Evolutionary conservation across 83 land plant genomes (phyloP).

Genomic region (Diphasiastrum complanatum): DNA sequence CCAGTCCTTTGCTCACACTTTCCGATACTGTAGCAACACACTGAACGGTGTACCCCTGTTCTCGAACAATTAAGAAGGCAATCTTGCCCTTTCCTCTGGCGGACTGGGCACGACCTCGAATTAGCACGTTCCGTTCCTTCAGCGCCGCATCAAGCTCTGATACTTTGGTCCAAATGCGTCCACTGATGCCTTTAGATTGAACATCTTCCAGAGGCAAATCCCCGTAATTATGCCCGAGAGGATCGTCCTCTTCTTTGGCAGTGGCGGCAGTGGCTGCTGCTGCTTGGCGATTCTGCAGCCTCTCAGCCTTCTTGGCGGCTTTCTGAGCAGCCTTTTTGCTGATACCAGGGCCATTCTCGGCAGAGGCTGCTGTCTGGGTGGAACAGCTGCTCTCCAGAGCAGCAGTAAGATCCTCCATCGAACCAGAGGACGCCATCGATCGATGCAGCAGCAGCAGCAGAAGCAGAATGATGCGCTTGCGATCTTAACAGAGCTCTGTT

Average conservation of each 20-base stretch:
- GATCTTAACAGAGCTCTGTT: too few relatives aligned
- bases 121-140: conserved; percentile 45
- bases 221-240: conserved; percentile 61
- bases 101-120: conserved; percentile 67
- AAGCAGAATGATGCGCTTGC: too few relatives aligned
- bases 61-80: conserved; percentile 69
- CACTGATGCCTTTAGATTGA: conserved; percentile 46
- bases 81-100: conserved; percentile 62
- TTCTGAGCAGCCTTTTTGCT: conserved; percentile 77
- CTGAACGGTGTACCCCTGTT: conserved; percentile 65
- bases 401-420: too few relatives aligned
- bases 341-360: too few relatives aligned
- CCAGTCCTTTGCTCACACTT: conserved; percentile 62
- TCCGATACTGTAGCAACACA: conserved; percentile 41
- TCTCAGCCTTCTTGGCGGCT: conserved; percentile 57
- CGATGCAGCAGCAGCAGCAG: too few relatives aligned
- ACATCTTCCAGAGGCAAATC: conserved; percentile 47
- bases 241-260: conserved; percentile 40
- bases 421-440: too few relatives aligned
- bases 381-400: too few relatives aligned
- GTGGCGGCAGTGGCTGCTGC: conserved; percentile 33
- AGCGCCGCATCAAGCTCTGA: conserved; percentile 25
- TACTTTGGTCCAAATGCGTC: conserved; percentile 57
- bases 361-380: too few relatives aligned
- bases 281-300: conserved; percentile 32